Evolutionary conservation across 768 basidiomycete species (phyloP).

Genomic region (Lactarius hatsudake): DNA sequence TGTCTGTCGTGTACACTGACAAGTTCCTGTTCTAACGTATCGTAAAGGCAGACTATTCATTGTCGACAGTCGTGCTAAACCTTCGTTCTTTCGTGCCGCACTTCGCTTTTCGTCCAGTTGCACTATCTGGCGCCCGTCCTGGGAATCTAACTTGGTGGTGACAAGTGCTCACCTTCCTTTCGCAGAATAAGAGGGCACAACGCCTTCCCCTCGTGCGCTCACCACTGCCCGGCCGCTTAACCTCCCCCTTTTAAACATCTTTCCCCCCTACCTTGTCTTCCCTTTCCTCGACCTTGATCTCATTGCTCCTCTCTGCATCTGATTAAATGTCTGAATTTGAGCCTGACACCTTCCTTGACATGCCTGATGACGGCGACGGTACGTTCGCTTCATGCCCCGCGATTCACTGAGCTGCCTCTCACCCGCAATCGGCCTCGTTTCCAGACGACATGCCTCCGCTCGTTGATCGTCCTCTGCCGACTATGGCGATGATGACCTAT

Average conservation of each 20-base stretch:
- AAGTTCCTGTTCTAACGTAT: not conserved
- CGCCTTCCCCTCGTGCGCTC: slow-evolving; percentile 24
- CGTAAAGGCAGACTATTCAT: not conserved
- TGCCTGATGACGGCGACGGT: slow-evolving; percentile 24
- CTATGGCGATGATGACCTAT: slow-evolving; percentile 49
- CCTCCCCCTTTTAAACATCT: slow-evolving; percentile 22
- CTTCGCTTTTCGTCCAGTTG: not conserved
- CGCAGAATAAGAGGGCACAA: slow-evolving; percentile 23
- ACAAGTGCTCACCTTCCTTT: slow-evolving; percentile 18
- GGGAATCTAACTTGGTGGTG: slow-evolving; percentile 24
- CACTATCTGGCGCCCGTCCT: slow-evolving; percentile 6
- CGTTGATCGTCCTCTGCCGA: slow-evolving; percentile 51
- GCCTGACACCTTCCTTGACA: slow-evolving; percentile 11
- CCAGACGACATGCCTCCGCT: slow-evolving; percentile 40
- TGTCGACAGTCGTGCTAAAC: not conserved
- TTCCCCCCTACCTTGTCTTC: not conserved
- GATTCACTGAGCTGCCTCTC: not conserved
- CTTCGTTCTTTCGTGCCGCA: not conserved
- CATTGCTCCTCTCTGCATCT: not conserved
- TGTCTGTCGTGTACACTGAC: not conserved
- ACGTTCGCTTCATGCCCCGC: not conserved
- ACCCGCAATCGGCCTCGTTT: not conserved
- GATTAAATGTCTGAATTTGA: slow-evolving; percentile 18
- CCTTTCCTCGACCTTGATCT: slow-evolving; percentile 11
- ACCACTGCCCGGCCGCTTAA: slow-evolving; percentile 15